Base-by-base conservation (phyloP, 148 eudicot genomes). In the Nepenthes mirabilis region DNA sequence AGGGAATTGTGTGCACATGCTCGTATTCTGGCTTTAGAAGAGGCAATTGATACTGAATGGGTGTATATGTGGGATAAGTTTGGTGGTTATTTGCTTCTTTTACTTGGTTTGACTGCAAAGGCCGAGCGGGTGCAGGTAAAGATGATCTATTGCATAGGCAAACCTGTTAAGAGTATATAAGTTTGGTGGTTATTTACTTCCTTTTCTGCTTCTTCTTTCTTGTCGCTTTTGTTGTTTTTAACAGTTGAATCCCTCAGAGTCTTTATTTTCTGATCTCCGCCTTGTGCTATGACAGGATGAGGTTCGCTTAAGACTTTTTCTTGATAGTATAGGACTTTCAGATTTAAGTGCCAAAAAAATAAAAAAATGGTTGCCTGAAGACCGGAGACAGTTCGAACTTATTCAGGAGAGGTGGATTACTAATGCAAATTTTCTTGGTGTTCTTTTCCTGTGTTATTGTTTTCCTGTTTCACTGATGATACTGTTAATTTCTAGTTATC, bases 51-150 rank as follows among this genome's bases (percentile, higher is more conserved):
- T 70, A 94, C 99, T 2, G 99, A 94, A 65, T 94, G 99, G 99
- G 99, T 89, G 55, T 94, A 91, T 74, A 94, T 94, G 99, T 94
- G 99, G 99, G 99, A 94, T 77, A 94, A 94, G 74, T 94, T 94
- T 67, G 99, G 99, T 67, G 99, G 99, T 65, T 94, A 94, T 81
- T 71, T 94, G 51, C 97, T 94, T 71, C 95, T 94, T 66, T 77
- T 94, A 84, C 85, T 94, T 52, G 97, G 97, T 65, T 78, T 94
- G 74, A 89, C 99, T 48, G 91, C 99, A 49, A 94, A 84, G 66
- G 99, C 99, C 43, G 99, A 94, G 82, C 75, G 95, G 65, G 95
- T 94, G 55, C 99, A 94, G 96, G 99, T 88, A 68, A 65, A 61
- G 56, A 48, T 40, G 36, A 40, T 45, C 45, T 43, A 23, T 23